A percentile compares a stretch with the other conserved stretches of the same genome.
phyloP scores from a whole-genome alignment of 805 yeast species.

The Torulaspora gathmanii region DNA sequence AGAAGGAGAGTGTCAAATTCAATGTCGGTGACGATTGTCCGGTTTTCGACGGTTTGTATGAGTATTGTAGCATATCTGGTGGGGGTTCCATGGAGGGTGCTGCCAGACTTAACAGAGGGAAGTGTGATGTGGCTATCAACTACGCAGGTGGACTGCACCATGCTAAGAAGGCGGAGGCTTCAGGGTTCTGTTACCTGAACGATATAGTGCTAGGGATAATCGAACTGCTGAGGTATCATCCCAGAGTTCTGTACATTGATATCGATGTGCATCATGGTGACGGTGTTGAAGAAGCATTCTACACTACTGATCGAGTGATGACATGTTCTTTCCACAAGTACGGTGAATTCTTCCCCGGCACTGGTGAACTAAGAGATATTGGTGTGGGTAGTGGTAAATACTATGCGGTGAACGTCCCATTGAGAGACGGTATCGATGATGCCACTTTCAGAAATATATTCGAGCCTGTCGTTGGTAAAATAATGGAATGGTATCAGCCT shows the following conservation, averaged over 20 bases:
- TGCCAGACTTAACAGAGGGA: slow-evolving; percentile 74
- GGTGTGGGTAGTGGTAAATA: slow-evolving; percentile 89
- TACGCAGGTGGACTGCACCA: slow-evolving; percentile 98
- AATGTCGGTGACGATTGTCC: slow-evolving; percentile 95
- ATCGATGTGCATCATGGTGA: slow-evolving; percentile 97
- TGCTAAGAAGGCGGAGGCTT: slow-evolving; percentile 90
- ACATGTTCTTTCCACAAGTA: slow-evolving; percentile 93
- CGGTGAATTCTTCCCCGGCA: slow-evolving; percentile 96
- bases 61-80: slow-evolving; percentile 80
- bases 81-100: slow-evolving; percentile 96
- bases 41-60: slow-evolving; percentile 90
- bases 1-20: slow-evolving; percentile 82
- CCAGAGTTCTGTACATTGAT: slow-evolving; percentile 88
- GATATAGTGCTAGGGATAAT: slow-evolving; percentile 88
- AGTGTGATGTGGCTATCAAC: slow-evolving; percentile 90
- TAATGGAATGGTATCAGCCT: slow-evolving; percentile 87
- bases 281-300: slow-evolving; percentile 96
- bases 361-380: slow-evolving; percentile 84
- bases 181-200: slow-evolving; percentile 92
- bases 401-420: slow-evolving; percentile 85
- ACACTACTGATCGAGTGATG: slow-evolving; percentile 93
- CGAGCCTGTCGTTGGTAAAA: slow-evolving; percentile 85
- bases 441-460: slow-evolving; percentile 69
- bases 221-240: slow-evolving; percentile 80
- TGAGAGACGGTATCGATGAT: slow-evolving; percentile 94